Percentiles rank a stretch among this genome's conserved stretches.
These are phyloP conservation scores for Blastomyces gilchristii DNA, from an alignment of 2,329 filamentous ascomycete species.

Conservation along the genomic window DNA sequence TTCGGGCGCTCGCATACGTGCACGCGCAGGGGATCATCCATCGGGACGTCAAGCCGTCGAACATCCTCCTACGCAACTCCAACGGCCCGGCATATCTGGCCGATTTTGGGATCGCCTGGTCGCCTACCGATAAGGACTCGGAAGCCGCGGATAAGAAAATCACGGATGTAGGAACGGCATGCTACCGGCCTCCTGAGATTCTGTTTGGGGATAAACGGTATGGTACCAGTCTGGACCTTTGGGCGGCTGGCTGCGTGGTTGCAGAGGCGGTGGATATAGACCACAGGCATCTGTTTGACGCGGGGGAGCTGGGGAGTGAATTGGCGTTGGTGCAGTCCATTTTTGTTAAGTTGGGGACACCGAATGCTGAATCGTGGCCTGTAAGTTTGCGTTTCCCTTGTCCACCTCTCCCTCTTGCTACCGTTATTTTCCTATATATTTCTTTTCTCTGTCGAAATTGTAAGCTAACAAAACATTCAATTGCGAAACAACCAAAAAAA, in stretches of 20 bases:
- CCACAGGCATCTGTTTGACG: conserved; percentile 64
- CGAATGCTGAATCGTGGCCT: conserved; percentile 70
- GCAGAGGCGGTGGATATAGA: conserved; percentile 57
- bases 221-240: conserved; percentile 66
- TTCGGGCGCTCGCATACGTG: conserved; percentile 59
- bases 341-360: conserved; percentile 83
- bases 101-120: conserved; percentile 91
- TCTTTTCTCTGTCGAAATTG: not conserved
- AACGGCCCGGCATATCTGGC: conserved; percentile 66
- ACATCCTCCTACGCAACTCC: conserved; percentile 60
- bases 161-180: conserved; percentile 84
- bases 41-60: conserved; percentile 87
- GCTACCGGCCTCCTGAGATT: conserved; percentile 81
- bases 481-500: not conserved
- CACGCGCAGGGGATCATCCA: conserved; percentile 74
- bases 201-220: conserved; percentile 77
- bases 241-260: conserved; percentile 75
- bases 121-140: conserved; percentile 44
- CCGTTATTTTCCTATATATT: not conserved
- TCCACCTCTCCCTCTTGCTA: not conserved
- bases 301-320: conserved; percentile 83
- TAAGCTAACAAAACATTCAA: conserved; percentile 5
- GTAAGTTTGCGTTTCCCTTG: conserved; percentile 36
- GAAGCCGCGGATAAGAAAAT: conserved; percentile 64
- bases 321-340: conserved; percentile 83